phyloP scores from a whole-genome alignment of 352 stramenopile genomes.

The Phytophthora tentaculata region DNA sequence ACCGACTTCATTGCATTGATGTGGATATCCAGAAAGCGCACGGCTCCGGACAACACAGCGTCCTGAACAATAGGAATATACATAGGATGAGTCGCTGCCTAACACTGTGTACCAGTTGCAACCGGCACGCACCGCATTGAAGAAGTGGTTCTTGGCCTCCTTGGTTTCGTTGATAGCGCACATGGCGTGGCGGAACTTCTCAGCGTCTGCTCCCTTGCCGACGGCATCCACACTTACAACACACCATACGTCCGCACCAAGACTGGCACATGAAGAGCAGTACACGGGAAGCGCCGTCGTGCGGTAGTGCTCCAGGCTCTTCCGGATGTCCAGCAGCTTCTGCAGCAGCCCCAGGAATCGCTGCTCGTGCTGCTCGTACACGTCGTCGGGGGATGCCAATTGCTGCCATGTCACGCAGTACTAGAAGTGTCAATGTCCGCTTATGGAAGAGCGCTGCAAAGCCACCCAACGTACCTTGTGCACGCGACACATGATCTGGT shows the following conservation, averaged over 20 bases:
- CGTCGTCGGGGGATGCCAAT: slow-evolving; percentile 54
- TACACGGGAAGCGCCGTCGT: slow-evolving; percentile 64
- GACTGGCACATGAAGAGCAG: slow-evolving; percentile 62
- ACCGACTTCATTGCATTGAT: slow-evolving; percentile 81
- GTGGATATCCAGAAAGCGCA: slow-evolving; percentile 77
- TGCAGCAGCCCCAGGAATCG: slow-evolving; percentile 70
- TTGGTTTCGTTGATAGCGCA: slow-evolving; percentile 81
- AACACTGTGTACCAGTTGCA: too few relatives aligned
- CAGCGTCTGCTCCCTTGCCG: slow-evolving; percentile 63
- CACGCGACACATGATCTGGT: slow-evolving; percentile 57
- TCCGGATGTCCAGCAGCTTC: slow-evolving; percentile 76
- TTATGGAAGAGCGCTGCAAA: not conserved
- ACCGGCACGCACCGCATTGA: slow-evolving; percentile 55
- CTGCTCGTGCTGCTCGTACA: slow-evolving; percentile 77
- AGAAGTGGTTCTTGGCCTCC: slow-evolving; percentile 76
- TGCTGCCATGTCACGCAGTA: slow-evolving; percentile 35
- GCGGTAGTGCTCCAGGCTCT: slow-evolving; percentile 74
- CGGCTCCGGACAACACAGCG: slow-evolving; percentile 58
- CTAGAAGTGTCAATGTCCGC: not conserved
- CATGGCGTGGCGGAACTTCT: slow-evolving; percentile 79
- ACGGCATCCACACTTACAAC: slow-evolving; percentile 72
- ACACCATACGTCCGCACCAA: slow-evolving; percentile 78
- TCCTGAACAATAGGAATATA: slow-evolving; percentile 39
- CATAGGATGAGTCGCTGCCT: not conserved
- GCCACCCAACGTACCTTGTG: slow-evolving; percentile 45